phyloP scores from a whole-genome alignment of 306 rosid species.

The Vachellia collinsii region DNA sequence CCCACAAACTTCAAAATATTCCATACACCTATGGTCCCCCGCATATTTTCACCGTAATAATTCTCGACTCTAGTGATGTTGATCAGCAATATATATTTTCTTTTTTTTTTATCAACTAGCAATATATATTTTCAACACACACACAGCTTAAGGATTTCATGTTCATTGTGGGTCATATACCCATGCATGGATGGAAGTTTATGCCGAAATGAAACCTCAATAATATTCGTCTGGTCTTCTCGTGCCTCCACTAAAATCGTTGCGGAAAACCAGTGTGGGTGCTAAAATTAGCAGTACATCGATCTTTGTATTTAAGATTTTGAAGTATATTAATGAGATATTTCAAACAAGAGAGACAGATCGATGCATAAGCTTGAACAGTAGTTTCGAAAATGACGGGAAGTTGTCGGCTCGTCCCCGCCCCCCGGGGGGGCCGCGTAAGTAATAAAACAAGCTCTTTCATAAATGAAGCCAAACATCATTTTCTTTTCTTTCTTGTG shows the following conservation, averaged over 20 bases:
- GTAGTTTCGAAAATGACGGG: slow-evolving; percentile 38
- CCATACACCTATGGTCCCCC: background rate
- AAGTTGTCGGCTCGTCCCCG: slow-evolving; percentile 25
- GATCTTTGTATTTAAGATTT: background rate
- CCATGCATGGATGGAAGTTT: background rate
- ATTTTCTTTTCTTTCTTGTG: background rate
- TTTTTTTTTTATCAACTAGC: too few relatives aligned
- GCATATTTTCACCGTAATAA: background rate
- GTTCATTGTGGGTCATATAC: background rate
- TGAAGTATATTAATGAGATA: background rate
- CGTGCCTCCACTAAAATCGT: background rate
- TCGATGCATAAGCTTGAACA: slow-evolving; percentile 40
- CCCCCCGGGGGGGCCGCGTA: too few relatives aligned
- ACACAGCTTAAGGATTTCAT: background rate
- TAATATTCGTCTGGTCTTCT: background rate
- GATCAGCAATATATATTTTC: background rate
- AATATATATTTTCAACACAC: background rate
- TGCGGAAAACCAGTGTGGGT: background rate
- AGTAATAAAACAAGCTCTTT: background rate
- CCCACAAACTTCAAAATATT: too few relatives aligned
- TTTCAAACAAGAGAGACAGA: background rate
- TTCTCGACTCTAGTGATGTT: background rate
- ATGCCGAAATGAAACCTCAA: background rate
- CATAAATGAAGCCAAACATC: background rate
- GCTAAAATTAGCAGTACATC: background rate